These are phyloP conservation scores for Penicillium sp. DNA, from an alignment of 2,329 filamentous ascomycete species.

Conservation along the genomic window DNA sequence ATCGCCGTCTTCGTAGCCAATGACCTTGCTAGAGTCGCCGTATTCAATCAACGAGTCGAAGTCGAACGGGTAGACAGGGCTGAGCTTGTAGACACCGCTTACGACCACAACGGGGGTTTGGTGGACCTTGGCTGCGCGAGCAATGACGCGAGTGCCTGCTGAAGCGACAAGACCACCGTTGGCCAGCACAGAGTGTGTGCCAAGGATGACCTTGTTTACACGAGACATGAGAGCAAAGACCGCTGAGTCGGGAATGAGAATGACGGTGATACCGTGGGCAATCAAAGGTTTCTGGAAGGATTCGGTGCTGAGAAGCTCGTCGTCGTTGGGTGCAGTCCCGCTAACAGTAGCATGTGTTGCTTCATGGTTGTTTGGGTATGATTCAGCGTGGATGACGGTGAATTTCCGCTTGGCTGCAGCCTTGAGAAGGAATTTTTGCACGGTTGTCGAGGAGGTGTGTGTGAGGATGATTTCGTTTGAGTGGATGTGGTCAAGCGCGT, in stretches of 20 bases:
- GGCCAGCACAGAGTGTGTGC: slow-evolving; percentile 83
- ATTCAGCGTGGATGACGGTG: slow-evolving; percentile 82
- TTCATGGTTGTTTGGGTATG: slow-evolving; percentile 70
- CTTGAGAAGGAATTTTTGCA: slow-evolving; percentile 86
- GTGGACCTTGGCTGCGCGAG: slow-evolving; percentile 81
- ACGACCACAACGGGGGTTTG: slow-evolving; percentile 86
- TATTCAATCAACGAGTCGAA: slow-evolving; percentile 83
- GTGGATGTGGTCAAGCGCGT: slow-evolving; percentile 90
- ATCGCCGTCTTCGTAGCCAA: slow-evolving; percentile 77
- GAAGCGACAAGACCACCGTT: slow-evolving; percentile 87
- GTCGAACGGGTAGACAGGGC: slow-evolving; percentile 84
- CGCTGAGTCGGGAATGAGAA: slow-evolving; percentile 82
- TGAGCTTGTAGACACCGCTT: slow-evolving; percentile 91
- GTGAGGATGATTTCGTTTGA: slow-evolving; percentile 91
- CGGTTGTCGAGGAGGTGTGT: slow-evolving; percentile 81
- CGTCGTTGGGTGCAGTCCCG: slow-evolving; percentile 56
- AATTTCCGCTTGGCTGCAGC: slow-evolving; percentile 90
- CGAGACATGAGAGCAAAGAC: slow-evolving; percentile 93
- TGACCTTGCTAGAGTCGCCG: slow-evolving; percentile 77
- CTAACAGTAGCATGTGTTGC: slow-evolving; percentile 67
- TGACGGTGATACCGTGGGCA: slow-evolving; percentile 77
- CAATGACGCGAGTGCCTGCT: slow-evolving; percentile 81
- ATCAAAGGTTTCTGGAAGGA: slow-evolving; percentile 78
- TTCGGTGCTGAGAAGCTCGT: slow-evolving; percentile 53
- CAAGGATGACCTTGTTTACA: slow-evolving; percentile 92